Conservation (phyloP, 163 green algal species). For the Picocystis sp. region DNA sequence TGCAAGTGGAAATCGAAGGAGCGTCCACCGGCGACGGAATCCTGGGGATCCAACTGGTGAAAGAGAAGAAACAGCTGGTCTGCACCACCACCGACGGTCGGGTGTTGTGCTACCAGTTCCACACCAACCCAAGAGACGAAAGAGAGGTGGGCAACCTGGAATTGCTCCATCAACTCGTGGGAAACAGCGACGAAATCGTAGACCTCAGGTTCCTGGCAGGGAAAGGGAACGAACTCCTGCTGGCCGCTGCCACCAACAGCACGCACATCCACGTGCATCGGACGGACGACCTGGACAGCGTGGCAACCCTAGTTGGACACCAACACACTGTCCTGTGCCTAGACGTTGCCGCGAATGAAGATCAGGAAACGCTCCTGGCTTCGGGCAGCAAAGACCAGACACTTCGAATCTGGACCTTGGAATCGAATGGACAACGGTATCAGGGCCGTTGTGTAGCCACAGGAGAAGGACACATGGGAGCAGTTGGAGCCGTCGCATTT, state of each 20-base stretch:
- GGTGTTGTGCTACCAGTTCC: too few species aligned
- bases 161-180: constrained; percentile 54
- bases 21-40: too few species aligned
- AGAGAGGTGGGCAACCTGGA: constrained; percentile 2
- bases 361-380: constrained; percentile 25
- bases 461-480: constrained; percentile 41
- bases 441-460: constrained; percentile 32
- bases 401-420: constrained; percentile 49
- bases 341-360: constrained; percentile 13
- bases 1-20: too few species aligned
- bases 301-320: constrained; percentile 49
- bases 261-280: constrained; percentile 37
- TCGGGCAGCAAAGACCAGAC: constrained; percentile 66
- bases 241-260: constrained; percentile 72
- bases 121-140: too few species aligned
- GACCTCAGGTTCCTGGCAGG: constrained; percentile 61
- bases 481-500: constrained; percentile 60
- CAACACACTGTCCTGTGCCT: constrained; percentile 41
- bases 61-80: too few species aligned
- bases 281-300: constrained; percentile 31
- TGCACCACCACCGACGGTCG: too few species aligned
- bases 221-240: constrained; percentile 7
- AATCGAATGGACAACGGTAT: constrained; percentile 1
- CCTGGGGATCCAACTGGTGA: too few species aligned
- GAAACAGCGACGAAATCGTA: constrained; percentile 87